Percentiles rank a stretch among this genome's conserved stretches.
Conservation (phyloP, 1,284 basidiomycete genomes). For the Rhodotorula sp. region DNA sequence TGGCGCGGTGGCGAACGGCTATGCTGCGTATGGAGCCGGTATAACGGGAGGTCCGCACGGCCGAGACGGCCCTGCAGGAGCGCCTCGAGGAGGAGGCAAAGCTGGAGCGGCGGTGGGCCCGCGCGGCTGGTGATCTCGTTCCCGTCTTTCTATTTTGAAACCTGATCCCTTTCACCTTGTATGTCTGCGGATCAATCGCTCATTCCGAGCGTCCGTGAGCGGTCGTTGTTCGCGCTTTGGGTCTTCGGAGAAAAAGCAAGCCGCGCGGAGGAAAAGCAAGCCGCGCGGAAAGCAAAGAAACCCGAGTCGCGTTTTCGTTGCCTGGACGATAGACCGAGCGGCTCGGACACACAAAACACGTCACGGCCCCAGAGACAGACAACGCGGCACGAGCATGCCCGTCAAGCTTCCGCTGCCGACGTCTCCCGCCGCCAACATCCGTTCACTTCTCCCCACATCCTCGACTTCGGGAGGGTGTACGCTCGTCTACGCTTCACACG, state of each 20-base stretch:
- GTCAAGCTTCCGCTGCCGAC: constrained; percentile 4
- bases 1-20: not conserved
- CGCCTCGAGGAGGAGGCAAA: not conserved
- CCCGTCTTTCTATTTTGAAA: not conserved
- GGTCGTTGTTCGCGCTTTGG: too few relatives aligned
- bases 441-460: constrained; percentile 12
- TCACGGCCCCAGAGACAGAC: too few relatives aligned
- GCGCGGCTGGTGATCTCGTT: not conserved
- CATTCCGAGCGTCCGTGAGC: too few relatives aligned
- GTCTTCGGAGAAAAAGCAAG: too few relatives aligned
- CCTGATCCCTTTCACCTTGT: too few relatives aligned
- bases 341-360: too few relatives aligned
- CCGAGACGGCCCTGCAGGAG: not conserved
- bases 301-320: too few relatives aligned
- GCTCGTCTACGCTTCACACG: constrained; percentile 43
- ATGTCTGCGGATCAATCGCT: too few relatives aligned
- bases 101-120: not conserved
- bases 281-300: too few relatives aligned
- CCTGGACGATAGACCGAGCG: too few relatives aligned
- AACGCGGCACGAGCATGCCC: not conserved
- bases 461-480: not conserved
- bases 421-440: constrained; percentile 1
- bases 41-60: not conserved
- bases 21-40: not conserved
- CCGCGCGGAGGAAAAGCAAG: too few relatives aligned